Evolutionary conservation across 2,329 filamentous ascomycete genomes (phyloP).

Genomic region (Fusarium brachygibbosum): DNA sequence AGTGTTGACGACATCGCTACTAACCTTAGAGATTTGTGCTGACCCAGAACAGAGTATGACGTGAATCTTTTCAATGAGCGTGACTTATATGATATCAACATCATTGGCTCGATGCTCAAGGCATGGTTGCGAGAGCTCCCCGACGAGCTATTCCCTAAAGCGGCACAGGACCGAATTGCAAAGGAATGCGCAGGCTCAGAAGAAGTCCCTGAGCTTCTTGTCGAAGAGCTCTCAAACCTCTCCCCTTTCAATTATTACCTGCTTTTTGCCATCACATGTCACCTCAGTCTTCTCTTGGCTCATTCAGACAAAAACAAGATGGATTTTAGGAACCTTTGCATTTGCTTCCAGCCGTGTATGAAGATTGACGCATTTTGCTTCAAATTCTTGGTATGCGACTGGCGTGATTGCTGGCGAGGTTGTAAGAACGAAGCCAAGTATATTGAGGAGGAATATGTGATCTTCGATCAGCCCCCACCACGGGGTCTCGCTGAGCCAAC

Average conservation of each 20-base stretch:
- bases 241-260: constrained; percentile 98
- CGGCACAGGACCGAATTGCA: constrained; percentile 82
- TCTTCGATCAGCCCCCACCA: constrained; percentile 71
- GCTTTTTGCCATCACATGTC: constrained; percentile 96
- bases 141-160: constrained; percentile 91
- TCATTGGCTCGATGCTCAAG: constrained; percentile 95
- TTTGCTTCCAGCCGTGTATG: constrained; percentile 97
- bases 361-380: constrained; percentile 97
- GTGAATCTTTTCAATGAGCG: constrained; percentile 90
- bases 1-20: constrained; percentile 39
- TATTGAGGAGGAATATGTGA: constrained; percentile 75
- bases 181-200: constrained; percentile 84
- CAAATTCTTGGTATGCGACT: constrained; percentile 93
- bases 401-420: constrained; percentile 97
- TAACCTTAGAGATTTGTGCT: constrained; percentile 3
- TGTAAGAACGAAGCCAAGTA: constrained; percentile 90
- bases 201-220: constrained; percentile 84
- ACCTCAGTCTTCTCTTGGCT: constrained; percentile 89
- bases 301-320: constrained; percentile 98
- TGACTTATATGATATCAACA: constrained; percentile 95
- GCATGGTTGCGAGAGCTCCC: constrained; percentile 96
- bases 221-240: constrained; percentile 93
- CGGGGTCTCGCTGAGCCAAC: constrained; percentile 59
- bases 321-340: constrained; percentile 95
- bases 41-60: constrained; percentile 74